Percentiles rank a stretch among this genome's conserved stretches.
These are phyloP conservation scores for Periglandula ipomoeae DNA, from an alignment of 2,329 filamentous ascomycete genomes.

Conservation along the genomic window DNA sequence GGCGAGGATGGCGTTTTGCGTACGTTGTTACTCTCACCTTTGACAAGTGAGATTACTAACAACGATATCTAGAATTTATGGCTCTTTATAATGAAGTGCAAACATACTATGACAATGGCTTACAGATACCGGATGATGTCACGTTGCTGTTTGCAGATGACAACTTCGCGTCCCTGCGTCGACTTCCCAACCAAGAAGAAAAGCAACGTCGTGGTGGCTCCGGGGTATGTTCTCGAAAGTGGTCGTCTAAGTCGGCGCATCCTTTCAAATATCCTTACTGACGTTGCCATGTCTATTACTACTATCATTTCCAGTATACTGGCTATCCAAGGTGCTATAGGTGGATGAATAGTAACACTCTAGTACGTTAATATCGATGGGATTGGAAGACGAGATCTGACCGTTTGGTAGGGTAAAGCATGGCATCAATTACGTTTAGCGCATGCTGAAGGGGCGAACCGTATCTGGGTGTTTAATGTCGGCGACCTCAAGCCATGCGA, in stretches of 20 bases:
- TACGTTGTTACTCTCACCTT: constrained; percentile 14
- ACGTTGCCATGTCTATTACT: constrained; percentile 21
- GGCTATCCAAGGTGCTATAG: constrained; percentile 51
- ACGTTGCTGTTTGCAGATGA: constrained; percentile 55
- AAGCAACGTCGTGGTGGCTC: constrained; percentile 43
- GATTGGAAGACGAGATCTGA: no score
- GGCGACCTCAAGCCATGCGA: constrained; percentile 53
- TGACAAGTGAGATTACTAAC: not conserved
- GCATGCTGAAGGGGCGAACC: constrained; percentile 35
- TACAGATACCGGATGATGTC: constrained; percentile 51
- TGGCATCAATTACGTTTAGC: constrained; percentile 48
- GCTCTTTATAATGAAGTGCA: constrained; percentile 59
- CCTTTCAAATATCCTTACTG: not conserved
- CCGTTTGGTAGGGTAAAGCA: constrained; percentile 26
- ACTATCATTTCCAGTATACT: constrained; percentile 53
- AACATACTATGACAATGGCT: constrained; percentile 50
- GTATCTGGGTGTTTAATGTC: constrained; percentile 55
- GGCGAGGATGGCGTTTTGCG: constrained; percentile 30
- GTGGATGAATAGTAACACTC: constrained; percentile 53
- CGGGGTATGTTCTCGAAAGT: constrained; percentile 44
- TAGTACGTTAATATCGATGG: no score
- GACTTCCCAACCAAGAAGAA: constrained; percentile 46
- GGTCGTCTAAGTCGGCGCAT: no score
- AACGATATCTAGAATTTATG: constrained; percentile 38
- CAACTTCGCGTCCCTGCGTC: constrained; percentile 51